Evolutionary conservation across 1,284 basidiomycete genomes (phyloP).

Genomic region (Ceratobasidium sp.): DNA sequence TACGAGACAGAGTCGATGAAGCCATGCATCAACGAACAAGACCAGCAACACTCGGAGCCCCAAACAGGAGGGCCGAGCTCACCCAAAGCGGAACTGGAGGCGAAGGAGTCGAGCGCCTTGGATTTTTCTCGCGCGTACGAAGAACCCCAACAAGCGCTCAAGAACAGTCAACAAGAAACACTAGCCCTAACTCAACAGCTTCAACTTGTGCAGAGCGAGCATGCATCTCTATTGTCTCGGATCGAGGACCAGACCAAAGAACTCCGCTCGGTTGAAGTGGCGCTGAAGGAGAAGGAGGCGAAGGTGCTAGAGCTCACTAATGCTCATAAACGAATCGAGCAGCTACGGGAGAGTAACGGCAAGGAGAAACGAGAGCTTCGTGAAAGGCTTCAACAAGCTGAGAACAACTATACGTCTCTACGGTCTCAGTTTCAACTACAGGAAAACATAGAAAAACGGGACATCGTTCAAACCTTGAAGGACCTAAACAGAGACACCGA

Average conservation of each 20-base stretch:
- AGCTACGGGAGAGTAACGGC: background rate
- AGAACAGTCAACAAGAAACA: background rate
- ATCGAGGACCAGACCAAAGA: background rate
- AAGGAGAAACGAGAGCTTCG: background rate
- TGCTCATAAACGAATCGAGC: background rate
- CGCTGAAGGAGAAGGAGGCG: background rate
- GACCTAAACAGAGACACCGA: constrained; percentile 13
- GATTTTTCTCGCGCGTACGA: background rate
- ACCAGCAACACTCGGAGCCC: background rate
- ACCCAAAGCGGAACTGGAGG: background rate
- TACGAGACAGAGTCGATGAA: background rate
- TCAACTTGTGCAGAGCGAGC: background rate
- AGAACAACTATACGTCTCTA: constrained; percentile 8
- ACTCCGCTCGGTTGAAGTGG: too few species aligned
- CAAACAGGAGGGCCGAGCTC: background rate
- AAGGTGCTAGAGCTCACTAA: background rate
- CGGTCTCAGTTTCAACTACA: constrained; percentile 27
- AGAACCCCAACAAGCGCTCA: background rate
- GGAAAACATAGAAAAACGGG: constrained; percentile 19
- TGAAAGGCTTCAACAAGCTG: background rate
- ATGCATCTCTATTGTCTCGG: background rate
- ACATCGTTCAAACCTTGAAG: constrained; percentile 16
- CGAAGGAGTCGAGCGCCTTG: background rate
- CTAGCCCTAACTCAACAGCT: background rate
- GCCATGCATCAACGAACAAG: background rate